Percentiles rank a stretch among this genome's conserved stretches.
phyloP scores from a whole-genome alignment of 805 yeast genomes.

The Ogataea neopini region DNA sequence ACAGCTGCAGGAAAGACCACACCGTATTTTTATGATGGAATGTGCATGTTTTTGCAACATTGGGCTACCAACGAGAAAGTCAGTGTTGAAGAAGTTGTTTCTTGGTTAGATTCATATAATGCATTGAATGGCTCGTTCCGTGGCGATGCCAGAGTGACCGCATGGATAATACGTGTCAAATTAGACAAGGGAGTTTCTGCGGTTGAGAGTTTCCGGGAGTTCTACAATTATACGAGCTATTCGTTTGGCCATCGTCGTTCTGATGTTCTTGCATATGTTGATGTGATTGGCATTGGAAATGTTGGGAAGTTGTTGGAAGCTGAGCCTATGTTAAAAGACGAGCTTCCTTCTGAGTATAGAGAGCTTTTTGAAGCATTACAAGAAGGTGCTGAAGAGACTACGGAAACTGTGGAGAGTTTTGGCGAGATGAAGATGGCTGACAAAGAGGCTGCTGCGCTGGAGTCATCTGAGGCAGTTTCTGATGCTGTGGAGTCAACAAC shows the following conservation, averaged over 20 bases:
- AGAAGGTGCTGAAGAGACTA: not conserved
- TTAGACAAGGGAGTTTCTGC: conserved; percentile 26
- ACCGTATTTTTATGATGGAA: conserved; percentile 59
- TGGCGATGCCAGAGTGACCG: conserved; percentile 31
- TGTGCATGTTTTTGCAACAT: conserved; percentile 59
- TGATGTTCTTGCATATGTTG: conserved; percentile 44
- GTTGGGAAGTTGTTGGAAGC: conserved; percentile 38
- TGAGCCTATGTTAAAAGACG: conserved; percentile 26
- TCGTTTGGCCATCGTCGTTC: conserved; percentile 29
- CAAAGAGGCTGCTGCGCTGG: no score
- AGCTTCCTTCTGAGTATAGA: conserved; percentile 29
- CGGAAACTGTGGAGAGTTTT: no score
- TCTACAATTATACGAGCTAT: conserved; percentile 18
- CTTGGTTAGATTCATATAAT: conserved; percentile 29
- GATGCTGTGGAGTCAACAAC: no score
- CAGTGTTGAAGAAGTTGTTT: conserved; percentile 22
- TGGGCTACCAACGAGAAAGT: conserved; percentile 35
- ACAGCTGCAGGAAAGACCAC: conserved; percentile 16
- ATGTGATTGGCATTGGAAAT: conserved; percentile 46
- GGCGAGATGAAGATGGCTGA: no score
- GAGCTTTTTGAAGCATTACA: conserved; percentile 23
- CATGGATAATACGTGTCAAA: conserved; percentile 31
- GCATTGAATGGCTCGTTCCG: conserved; percentile 20
- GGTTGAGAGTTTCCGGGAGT: conserved; percentile 18
- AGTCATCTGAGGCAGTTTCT: no score